A percentile compares a stretch with the other conserved stretches of the same genome.
Conservation (phyloP, 1,284 basidiomycete genomes). For the Apiotrichum laibachii region DNA sequence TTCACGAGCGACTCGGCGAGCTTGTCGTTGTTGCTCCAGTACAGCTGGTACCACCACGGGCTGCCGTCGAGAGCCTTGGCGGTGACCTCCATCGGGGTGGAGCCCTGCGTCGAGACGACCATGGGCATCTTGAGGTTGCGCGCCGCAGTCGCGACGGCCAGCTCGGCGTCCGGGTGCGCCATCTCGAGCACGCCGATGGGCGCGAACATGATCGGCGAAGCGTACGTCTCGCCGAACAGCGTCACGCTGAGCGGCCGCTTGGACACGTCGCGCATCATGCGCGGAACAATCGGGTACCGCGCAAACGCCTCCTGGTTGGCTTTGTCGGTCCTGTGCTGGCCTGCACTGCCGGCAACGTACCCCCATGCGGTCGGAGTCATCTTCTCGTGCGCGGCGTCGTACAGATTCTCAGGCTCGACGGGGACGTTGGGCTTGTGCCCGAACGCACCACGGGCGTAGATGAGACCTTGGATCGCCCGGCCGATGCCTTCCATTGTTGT, state of each 20-base stretch:
- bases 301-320: conserved; percentile 16
- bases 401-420: conserved; percentile 12
- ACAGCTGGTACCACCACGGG: conserved; percentile 75
- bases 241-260: conserved; percentile 60
- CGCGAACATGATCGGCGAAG: conserved; percentile 65
- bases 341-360: conserved; percentile 22
- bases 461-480: conserved; percentile 12
- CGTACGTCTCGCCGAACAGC: conserved; percentile 65
- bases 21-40: conserved; percentile 59
- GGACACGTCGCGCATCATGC: conserved; percentile 71
- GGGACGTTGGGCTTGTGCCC: conserved; percentile 12
- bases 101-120: conserved; percentile 68
- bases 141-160: conserved; percentile 66
- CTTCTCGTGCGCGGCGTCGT: conserved; percentile 5
- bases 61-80: conserved; percentile 63
- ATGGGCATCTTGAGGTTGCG: conserved; percentile 64
- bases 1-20: conserved; percentile 52
- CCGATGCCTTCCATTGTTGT: conserved; percentile 4
- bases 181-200: conserved; percentile 74
- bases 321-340: conserved; percentile 18
- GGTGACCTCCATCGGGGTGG: conserved; percentile 68
- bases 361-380: conserved; percentile 15
- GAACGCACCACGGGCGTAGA: conserved; percentile 15
- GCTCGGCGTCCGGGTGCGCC: conserved; percentile 61
- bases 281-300: conserved; percentile 57